Percentiles rank a stretch among this genome's conserved stretches.
Conservation (phyloP, 2,329 filamentous ascomycete species). For the Cyclaneusma minus region DNA sequence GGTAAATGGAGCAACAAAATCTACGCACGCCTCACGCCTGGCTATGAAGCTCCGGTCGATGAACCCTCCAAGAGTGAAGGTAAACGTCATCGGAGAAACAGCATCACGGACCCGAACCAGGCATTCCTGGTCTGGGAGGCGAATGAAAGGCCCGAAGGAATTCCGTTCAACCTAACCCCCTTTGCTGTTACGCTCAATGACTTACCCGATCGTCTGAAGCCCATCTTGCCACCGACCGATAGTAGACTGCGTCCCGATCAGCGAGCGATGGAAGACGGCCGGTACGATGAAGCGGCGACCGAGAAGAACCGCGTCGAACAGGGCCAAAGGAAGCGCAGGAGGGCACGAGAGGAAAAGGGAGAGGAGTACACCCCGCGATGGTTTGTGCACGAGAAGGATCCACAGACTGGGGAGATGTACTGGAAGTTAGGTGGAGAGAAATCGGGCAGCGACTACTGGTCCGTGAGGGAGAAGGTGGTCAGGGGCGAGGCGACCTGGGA, state of each 20-base stretch:
- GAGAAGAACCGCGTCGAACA: constrained; percentile 95
- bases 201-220: constrained; percentile 63
- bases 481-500: constrained; percentile 5
- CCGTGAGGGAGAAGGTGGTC: constrained; percentile 20
- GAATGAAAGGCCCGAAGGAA: constrained; percentile 61
- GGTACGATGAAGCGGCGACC: constrained; percentile 80
- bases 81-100: constrained; percentile 27
- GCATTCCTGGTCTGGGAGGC: constrained; percentile 91
- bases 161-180: constrained; percentile 94
- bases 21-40: constrained; percentile 83
- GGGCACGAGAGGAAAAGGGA: constrained; percentile 58
- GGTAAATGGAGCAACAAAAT: constrained; percentile 97
- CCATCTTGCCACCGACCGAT: constrained; percentile 78
- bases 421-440: constrained; percentile 86
- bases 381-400: constrained; percentile 62
- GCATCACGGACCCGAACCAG: constrained; percentile 48
- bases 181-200: constrained; percentile 93
- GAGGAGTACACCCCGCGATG: constrained; percentile 74
- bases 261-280: constrained; percentile 95
- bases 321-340: constrained; percentile 65
- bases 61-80: constrained; percentile 30
- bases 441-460: constrained; percentile 66
- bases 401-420: constrained; percentile 72
- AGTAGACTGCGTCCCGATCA: constrained; percentile 88
- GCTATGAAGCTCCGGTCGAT: constrained; percentile 63